Evolutionary conservation across 108 stramenopile genomes (phyloP).

Genomic region (Poteriospumella lacustris): DNA sequence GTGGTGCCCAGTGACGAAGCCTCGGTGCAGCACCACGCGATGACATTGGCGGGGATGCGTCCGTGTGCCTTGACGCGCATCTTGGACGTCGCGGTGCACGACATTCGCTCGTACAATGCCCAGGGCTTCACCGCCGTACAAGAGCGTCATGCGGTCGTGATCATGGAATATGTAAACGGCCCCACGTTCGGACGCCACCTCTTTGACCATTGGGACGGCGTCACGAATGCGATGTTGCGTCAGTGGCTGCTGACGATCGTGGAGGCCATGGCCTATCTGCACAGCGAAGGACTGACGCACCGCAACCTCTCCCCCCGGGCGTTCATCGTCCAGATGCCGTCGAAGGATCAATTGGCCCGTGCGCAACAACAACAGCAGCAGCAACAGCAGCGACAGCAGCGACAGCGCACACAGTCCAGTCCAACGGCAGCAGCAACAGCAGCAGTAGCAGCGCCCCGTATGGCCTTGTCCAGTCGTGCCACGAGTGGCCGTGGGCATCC

Average conservation of each 20-base stretch:
- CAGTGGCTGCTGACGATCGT: background rate
- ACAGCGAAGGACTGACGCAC: background rate
- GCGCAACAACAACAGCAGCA: too few species aligned
- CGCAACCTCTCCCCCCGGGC: constrained; percentile 1
- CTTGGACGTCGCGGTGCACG: background rate
- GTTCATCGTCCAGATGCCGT: too few species aligned
- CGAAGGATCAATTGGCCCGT: too few species aligned
- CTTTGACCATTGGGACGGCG: background rate
- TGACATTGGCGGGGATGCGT: background rate
- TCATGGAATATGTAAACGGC: background rate
- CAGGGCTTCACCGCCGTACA: background rate
- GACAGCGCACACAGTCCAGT: too few species aligned
- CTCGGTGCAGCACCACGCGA: background rate
- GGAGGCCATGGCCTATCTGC: background rate
- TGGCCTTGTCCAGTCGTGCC: too few species aligned
- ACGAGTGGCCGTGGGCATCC: too few species aligned
- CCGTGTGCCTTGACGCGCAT: background rate
- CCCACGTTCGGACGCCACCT: background rate
- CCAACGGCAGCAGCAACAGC: too few species aligned
- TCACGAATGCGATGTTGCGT: background rate
- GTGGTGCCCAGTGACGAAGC: background rate
- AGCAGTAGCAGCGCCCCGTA: too few species aligned
- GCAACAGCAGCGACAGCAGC: too few species aligned
- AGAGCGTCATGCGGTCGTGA: background rate
- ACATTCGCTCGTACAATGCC: background rate